Conservation (phyloP, 148 eudicot species). For the Rhododendron simsii region DNA sequence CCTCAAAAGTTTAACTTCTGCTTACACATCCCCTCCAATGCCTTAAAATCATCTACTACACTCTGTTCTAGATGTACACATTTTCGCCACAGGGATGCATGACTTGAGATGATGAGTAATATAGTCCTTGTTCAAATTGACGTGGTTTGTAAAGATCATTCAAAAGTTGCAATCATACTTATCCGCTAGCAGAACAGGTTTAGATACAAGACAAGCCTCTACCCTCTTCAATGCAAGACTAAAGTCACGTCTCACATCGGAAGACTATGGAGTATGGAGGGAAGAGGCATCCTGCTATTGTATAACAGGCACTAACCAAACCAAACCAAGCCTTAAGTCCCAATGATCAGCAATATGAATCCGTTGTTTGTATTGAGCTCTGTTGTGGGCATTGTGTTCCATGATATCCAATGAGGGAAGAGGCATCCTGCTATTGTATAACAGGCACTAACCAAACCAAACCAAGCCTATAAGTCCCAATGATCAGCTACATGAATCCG, state of each 20-base stretch:
- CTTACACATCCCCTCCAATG: not conserved
- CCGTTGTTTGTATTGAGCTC: not conserved
- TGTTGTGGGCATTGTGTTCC: not conserved
- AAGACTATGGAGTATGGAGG: not conserved
- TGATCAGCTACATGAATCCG: not conserved
- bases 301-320: not conserved
- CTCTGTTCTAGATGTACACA: not conserved
- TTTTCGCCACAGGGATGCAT: not conserved
- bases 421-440: not conserved
- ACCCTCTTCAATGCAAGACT: not conserved
- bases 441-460: not conserved
- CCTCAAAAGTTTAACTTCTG: not conserved
- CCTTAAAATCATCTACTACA: not conserved
- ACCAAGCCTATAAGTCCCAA: not conserved
- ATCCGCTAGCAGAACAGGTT: no score
- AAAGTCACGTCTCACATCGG: not conserved
- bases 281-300: not conserved
- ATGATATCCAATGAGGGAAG: not conserved
- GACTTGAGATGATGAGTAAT: not conserved
- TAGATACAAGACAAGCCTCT: not conserved
- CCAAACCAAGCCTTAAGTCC: not conserved
- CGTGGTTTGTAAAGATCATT: not conserved
- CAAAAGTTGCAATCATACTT: not conserved
- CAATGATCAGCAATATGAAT: not conserved
- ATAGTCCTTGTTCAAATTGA: not conserved